Percentiles rank a stretch among this genome's conserved stretches.
phyloP scores from a whole-genome alignment of 78 protist genomes.

The Dictyostelium capitatum region DNA sequence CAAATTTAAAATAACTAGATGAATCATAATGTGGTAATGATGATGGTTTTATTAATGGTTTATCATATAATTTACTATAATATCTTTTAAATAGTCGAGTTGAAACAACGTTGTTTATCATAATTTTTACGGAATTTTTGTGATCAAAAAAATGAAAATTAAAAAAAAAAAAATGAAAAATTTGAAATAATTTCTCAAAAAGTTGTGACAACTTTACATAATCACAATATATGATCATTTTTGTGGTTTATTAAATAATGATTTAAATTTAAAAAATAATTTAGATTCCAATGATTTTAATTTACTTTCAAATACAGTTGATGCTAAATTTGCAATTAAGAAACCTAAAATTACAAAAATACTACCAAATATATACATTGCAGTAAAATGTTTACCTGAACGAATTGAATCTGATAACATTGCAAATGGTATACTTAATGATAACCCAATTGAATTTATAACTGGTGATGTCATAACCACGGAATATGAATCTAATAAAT shows the following conservation, averaged over 20 bases:
- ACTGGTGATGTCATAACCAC: constrained; percentile 62
- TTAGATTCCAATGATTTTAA: constrained; percentile 5
- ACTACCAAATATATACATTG: constrained; percentile 49
- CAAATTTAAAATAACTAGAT: constrained; percentile 56
- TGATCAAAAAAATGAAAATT: no score
- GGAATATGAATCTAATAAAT: constrained; percentile 52
- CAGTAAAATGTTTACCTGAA: not conserved
- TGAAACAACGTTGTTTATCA: no score
- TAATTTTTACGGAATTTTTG: no score
- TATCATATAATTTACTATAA: not conserved
- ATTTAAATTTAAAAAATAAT: not conserved
- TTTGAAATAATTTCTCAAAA: no score
- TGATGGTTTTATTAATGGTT: not conserved
- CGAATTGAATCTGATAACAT: constrained; percentile 60
- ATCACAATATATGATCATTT: no score
- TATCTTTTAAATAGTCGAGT: no score
- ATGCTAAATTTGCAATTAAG: constrained; percentile 37
- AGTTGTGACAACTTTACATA: no score
- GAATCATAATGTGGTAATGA: not conserved
- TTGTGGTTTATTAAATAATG: not conserved
- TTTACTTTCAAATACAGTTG: constrained; percentile 5
- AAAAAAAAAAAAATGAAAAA: no score
- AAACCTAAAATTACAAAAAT: constrained; percentile 38
- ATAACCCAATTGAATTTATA: constrained; percentile 63
- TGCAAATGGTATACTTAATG: constrained; percentile 70